Base-by-base conservation (phyloP, 192 early-diverging fungal species). In the Powellomyces hirtus region DNA sequence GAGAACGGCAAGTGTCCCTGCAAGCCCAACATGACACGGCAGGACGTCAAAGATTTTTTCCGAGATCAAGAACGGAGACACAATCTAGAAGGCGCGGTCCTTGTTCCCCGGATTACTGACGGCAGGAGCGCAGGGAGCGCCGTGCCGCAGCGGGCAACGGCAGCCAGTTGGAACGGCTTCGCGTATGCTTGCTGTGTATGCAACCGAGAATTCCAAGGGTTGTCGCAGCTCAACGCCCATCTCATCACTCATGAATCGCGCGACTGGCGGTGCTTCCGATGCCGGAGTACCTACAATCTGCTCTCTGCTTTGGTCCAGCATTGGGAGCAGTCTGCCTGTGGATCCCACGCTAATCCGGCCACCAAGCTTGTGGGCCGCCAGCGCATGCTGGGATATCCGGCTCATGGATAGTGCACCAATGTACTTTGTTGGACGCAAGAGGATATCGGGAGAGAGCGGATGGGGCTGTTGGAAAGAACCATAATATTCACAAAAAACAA, bases 251-350 rank as follows among this genome's bases (percentile, higher is more conserved):
- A 59, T 34, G 57, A 59, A 11, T 8, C 57, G 24, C 18, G 11
- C 29, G 57, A 59, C 57, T 59, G 35, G 10, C 14, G 30, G 57
- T 59, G 57, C 30, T 59, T 59, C 11, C 14, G 34, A 22, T 59
- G 57, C 33, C n/a, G 35, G 14, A 11, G 30, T 13, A 59, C n/a
- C n/a, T 59, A 34, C 22, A 27, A 36, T 10, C 5, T 59, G 26
- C 33, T 59, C n/a, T 33, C 8, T 27, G 57, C 26, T 8, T 8
- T 59, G 57, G 35, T 59, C 30, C 26, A 59, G 34, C 57, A 59
- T 36, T 59, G 57, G 57, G 57, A 59, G 34, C 5, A 14, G 57
- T 26, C 57, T 14, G 11, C 5, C 13, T 59, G 57, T 36, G 57
- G 57, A n/a, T n/a, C n/a, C n/a, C n/a, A n/a, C n/a, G n/a, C n/a